Conservation (phyloP, 371 early-diverging fungal species). For the Fennellomyces sp. region DNA sequence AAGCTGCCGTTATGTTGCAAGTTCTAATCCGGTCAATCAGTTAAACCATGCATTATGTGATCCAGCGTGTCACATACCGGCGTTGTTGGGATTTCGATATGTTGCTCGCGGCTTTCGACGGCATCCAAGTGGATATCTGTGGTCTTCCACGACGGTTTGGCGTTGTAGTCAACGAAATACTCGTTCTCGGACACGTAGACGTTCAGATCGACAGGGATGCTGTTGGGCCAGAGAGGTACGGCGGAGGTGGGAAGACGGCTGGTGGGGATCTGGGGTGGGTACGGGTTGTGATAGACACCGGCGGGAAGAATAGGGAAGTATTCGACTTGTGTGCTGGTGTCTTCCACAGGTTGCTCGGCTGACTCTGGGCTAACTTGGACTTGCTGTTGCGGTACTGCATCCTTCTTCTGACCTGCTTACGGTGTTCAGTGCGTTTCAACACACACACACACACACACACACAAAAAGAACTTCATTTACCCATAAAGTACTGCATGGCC, state of each 20-base stretch:
- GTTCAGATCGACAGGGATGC: slow-evolving; percentile 46
- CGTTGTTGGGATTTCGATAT: slow-evolving; percentile 46
- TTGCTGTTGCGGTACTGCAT: slow-evolving; percentile 1
- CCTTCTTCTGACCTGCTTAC: slow-evolving; percentile 2
- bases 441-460: not conserved
- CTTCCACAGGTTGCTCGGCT: slow-evolving; percentile 1
- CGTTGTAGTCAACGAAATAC: slow-evolving; percentile 53
- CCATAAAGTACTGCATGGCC: slow-evolving; percentile 31
- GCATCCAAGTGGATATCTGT: slow-evolving; percentile 59
- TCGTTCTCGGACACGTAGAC: slow-evolving; percentile 59
- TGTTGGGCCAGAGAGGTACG: slow-evolving; percentile 42
- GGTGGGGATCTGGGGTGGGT: slow-evolving; percentile 28
- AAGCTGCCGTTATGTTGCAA: slow-evolving; percentile 83
- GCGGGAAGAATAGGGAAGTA: slow-evolving; percentile 27
- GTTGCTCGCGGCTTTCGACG: slow-evolving; percentile 42
- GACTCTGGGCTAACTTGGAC: not conserved
- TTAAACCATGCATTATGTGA: no score
- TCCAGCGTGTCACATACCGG: slow-evolving; percentile 29
- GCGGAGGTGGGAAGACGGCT: slow-evolving; percentile 31
- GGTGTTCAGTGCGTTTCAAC: no score
- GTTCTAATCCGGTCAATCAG: slow-evolving; percentile 44
- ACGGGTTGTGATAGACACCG: slow-evolving; percentile 41
- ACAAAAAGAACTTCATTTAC: not conserved
- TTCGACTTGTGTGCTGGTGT: not conserved
- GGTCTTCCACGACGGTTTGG: slow-evolving; percentile 60